These are phyloP conservation scores for Umbelopsis isabellina DNA, from an alignment of 192 early-diverging fungal species.

Conservation along the genomic window DNA sequence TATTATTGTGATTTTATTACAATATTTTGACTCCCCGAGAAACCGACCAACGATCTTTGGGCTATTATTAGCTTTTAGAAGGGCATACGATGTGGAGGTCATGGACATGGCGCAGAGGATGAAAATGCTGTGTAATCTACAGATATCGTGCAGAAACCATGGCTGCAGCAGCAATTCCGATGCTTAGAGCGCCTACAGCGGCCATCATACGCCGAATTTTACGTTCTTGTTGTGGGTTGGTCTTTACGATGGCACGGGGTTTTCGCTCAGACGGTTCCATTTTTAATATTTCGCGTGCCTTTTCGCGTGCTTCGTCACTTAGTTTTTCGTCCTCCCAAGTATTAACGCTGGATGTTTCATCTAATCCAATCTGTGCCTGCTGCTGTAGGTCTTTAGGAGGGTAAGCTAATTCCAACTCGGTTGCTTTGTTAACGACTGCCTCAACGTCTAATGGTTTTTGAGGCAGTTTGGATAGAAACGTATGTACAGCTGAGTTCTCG, in stretches of 20 bases:
- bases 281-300: conserved; percentile 11
- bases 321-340: conserved; percentile 20
- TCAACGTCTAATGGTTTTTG: conserved; percentile 46
- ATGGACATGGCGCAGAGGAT: too few relatives aligned
- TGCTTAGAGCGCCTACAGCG: neutral
- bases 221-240: neutral
- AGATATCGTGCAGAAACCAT: neutral
- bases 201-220: neutral
- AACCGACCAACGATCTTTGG: too few relatives aligned
- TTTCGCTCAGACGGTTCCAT: conserved; percentile 12
- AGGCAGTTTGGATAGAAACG: conserved; percentile 56
- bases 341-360: conserved; percentile 40
- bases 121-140: neutral
- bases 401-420: conserved; percentile 39
- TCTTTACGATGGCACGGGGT: neutral
- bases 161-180: conserved; percentile 3
- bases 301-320: neutral
- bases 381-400: conserved; percentile 44
- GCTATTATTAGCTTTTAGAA: too few relatives aligned
- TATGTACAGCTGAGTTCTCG: conserved; percentile 51
- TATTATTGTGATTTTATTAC: too few relatives aligned
- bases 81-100: neutral
- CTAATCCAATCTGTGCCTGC: conserved; percentile 38
- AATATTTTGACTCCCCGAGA: too few relatives aligned
- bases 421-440: conserved; percentile 36